phyloP scores from a whole-genome alignment of 1,284 basidiomycete genomes.

The Garcileccinum viscosum region DNA sequence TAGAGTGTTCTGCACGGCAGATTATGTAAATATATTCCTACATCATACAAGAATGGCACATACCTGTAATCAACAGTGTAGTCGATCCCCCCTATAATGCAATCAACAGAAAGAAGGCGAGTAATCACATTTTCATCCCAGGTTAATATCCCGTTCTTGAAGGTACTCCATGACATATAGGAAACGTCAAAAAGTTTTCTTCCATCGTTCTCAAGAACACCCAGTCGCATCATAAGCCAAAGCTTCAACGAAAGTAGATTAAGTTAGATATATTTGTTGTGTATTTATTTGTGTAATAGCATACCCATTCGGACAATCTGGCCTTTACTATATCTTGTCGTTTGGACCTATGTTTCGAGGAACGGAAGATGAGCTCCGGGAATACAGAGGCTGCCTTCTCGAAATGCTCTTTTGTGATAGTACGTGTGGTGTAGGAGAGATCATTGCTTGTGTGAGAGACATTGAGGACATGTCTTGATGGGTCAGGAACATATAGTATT shows the following conservation, averaged over 20 bases:
- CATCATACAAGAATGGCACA: neutral
- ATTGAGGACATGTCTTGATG: neutral
- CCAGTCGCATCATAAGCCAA: neutral
- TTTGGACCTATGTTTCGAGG: neutral
- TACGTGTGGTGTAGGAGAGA: neutral
- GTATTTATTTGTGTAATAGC: neutral
- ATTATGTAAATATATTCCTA: neutral
- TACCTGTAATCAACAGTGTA: neutral
- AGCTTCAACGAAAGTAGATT: neutral
- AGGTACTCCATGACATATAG: neutral
- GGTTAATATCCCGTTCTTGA: neutral
- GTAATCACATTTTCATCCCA: neutral
- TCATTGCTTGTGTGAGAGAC: neutral
- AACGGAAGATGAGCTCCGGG: neutral
- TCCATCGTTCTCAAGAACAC: neutral
- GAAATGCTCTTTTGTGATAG: neutral
- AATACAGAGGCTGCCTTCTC: neutral
- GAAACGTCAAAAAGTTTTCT: neutral
- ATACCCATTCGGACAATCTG: neutral
- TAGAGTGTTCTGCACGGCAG: neutral
- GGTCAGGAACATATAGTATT: neutral
- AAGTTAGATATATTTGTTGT: neutral
- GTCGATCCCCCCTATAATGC: neutral
- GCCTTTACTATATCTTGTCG: neutral
- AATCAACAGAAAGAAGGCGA: neutral